phyloP scores from a whole-genome alignment of 495 filamentous ascomycete genomes.

The Hyaloscypha bicolor region DNA sequence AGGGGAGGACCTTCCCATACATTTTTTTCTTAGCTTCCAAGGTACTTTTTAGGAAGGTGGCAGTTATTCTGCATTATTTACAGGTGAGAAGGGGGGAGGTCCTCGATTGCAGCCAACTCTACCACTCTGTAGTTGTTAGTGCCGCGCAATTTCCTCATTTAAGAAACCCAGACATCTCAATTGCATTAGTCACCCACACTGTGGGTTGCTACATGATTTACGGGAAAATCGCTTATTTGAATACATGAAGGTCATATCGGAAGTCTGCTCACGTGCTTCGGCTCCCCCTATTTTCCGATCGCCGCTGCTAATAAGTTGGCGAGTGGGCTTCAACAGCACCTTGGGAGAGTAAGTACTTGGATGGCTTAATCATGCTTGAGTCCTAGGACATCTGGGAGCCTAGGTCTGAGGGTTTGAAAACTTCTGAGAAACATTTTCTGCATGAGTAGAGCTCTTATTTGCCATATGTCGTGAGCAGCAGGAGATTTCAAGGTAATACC shows the following conservation, averaged over 20 bases:
- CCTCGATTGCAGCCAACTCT: background rate
- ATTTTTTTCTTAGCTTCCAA: too few relatives aligned
- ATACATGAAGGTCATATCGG: background rate
- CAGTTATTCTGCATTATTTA: background rate
- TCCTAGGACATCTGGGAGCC: background rate
- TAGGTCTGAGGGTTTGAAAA: background rate
- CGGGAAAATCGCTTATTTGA: background rate
- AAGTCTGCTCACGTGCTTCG: background rate
- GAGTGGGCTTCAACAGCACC: background rate
- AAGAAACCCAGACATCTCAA: background rate
- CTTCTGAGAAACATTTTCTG: background rate
- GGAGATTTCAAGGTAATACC: too few relatives aligned
- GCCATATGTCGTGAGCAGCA: too few relatives aligned
- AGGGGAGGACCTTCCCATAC: too few relatives aligned
- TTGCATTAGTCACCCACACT: background rate
- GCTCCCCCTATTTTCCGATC: background rate
- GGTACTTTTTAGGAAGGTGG: too few relatives aligned
- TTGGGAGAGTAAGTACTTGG: background rate
- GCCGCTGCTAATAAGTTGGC: background rate
- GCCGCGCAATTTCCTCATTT: background rate
- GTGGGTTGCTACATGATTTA: background rate
- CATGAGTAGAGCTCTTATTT: background rate
- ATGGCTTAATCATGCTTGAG: background rate
- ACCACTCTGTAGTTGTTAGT: background rate
- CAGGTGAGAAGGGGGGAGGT: conserved; percentile 1